These are phyloP conservation scores for Rosa persica DNA, from an alignment of 306 rosid genomes.

Conservation along the genomic window DNA sequence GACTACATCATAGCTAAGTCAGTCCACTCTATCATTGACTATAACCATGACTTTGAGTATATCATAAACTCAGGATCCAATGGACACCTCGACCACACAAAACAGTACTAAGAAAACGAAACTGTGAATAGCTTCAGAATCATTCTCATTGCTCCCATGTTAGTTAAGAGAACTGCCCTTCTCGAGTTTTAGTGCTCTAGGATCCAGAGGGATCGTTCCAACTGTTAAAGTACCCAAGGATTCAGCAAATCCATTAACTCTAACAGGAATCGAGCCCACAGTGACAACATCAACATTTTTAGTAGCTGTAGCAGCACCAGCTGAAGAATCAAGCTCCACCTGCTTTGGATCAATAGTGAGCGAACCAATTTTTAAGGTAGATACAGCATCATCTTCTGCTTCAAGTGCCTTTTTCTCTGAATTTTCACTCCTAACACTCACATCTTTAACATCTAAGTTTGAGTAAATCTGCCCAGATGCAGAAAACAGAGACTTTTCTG, in stretches of 20 bases:
- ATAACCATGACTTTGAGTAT: background rate
- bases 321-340: constrained; percentile 37
- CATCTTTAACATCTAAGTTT: constrained; percentile 18
- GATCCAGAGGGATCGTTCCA: constrained; percentile 78
- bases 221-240: constrained; percentile 54
- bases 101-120: background rate
- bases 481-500: constrained; percentile 31
- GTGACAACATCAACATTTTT: constrained; percentile 50
- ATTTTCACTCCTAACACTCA: constrained; percentile 30
- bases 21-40: constrained; percentile 22
- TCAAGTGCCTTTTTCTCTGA: constrained; percentile 27
- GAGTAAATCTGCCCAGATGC: constrained; percentile 35
- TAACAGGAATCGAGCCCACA: constrained; percentile 72
- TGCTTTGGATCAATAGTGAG: constrained; percentile 52
- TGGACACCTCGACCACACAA: constrained; percentile 6
- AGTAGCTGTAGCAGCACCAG: constrained; percentile 24
- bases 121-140: constrained; percentile 14
- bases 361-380: constrained; percentile 62
- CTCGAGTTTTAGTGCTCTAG: constrained; percentile 45
- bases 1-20: background rate
- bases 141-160: constrained; percentile 35
- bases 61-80: constrained; percentile 8
- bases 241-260: constrained; percentile 58
- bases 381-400: constrained; percentile 37
- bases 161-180: constrained; percentile 37